Percentiles rank a stretch among this genome's conserved stretches.
These are phyloP conservation scores for Phycomyces nitens DNA, from an alignment of 192 early-diverging fungal genomes.

Conservation along the genomic window DNA sequence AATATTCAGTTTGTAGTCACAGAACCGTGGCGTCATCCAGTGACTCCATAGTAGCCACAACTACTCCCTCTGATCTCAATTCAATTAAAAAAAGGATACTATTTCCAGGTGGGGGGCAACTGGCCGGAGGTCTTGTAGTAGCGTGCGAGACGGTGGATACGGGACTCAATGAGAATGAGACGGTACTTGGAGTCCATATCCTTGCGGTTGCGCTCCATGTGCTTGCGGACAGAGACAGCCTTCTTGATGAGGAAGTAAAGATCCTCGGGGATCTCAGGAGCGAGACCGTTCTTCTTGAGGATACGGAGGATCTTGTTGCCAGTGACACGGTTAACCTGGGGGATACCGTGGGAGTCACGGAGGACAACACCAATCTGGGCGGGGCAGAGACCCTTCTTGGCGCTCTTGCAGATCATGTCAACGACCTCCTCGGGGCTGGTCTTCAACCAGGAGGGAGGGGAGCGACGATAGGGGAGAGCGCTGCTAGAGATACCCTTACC, in stretches of 20 bases:
- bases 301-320: slow-evolving; percentile 99
- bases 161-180: slow-evolving; percentile 92
- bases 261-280: slow-evolving; percentile 95
- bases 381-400: slow-evolving; percentile 98
- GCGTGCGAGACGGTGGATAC: slow-evolving; percentile 96
- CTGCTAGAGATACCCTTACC: slow-evolving; percentile 94
- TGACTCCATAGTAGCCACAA: slow-evolving; percentile 30
- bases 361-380: slow-evolving; percentile 98
- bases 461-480: slow-evolving; percentile 95
- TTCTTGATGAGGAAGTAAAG: slow-evolving; percentile 99
- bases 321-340: slow-evolving; percentile 94
- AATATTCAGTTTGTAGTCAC: slow-evolving; percentile 6
- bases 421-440: slow-evolving; percentile 94
- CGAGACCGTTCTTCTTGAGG: slow-evolving; percentile 87
- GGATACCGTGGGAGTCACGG: slow-evolving; percentile 96
- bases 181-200: slow-evolving; percentile 99
- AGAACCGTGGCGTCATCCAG: slow-evolving; percentile 29
- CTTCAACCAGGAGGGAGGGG: slow-evolving; percentile 97
- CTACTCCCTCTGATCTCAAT: slow-evolving; percentile 18
- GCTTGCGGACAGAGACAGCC: slow-evolving; percentile 98
- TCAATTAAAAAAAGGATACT: slow-evolving; percentile 65
- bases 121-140: slow-evolving; percentile 98
- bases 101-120: slow-evolving; percentile 97
- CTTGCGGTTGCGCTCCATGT: slow-evolving; percentile 98
- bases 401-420: slow-evolving; percentile 98